A percentile compares a stretch with the other conserved stretches of the same genome.
Evolutionary conservation across 345 rosid species (phyloP).

Genomic region (Populus davidiana): DNA sequence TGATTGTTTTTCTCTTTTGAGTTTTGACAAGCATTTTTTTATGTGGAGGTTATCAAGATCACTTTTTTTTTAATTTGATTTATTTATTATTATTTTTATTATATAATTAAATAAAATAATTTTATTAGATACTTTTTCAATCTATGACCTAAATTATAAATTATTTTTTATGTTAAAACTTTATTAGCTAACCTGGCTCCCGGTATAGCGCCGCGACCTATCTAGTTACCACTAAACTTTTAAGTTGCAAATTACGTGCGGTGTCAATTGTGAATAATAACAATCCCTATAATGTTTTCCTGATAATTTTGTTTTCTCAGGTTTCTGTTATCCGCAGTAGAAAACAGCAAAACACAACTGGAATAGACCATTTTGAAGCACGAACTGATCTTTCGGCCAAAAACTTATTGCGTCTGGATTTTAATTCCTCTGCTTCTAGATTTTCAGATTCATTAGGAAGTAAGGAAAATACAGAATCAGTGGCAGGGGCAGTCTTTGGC

Average conservation of each 20-base stretch:
- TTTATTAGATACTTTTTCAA: too few species aligned
- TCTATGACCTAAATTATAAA: too few species aligned
- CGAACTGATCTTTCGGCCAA: slow-evolving; percentile 51
- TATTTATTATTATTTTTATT: too few species aligned
- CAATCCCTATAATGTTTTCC: background rate
- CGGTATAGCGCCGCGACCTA: too few species aligned
- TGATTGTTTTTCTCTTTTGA: too few species aligned
- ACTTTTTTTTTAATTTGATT: too few species aligned
- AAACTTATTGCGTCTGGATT: background rate
- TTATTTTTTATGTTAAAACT: too few species aligned
- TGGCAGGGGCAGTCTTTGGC: background rate
- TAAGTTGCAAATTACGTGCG: background rate
- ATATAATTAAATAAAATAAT: too few species aligned
- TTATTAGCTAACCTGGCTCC: too few species aligned
- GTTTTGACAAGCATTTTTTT: too few species aligned
- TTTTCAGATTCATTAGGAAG: background rate
- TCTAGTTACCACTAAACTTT: background rate
- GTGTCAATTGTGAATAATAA: too few species aligned
- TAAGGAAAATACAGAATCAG: background rate
- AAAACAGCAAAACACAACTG: slow-evolving; percentile 31
- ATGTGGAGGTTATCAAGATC: too few species aligned
- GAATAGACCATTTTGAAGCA: slow-evolving; percentile 78
- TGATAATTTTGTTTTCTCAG: slow-evolving; percentile 32
- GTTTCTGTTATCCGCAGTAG: slow-evolving; percentile 63
- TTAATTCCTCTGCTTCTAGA: background rate